A percentile compares a stretch with the other conserved stretches of the same genome.
Conservation (phyloP, 1,139 yeast genomes). For the Yarrowia galli region DNA sequence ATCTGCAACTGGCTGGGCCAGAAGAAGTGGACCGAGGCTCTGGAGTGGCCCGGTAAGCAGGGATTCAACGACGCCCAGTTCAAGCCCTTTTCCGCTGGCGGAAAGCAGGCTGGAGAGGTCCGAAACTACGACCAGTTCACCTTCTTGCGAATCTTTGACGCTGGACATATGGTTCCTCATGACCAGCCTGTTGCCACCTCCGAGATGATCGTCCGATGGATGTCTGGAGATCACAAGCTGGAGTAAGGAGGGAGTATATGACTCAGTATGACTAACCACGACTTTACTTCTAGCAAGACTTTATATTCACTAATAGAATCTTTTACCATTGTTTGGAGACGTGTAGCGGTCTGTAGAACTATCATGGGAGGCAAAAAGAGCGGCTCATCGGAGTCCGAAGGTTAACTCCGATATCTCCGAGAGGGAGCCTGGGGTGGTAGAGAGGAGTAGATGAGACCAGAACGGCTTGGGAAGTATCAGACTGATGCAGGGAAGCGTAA, state of each 20-base stretch:
- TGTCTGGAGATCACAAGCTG: conserved; percentile 45
- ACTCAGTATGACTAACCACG: too few relatives aligned
- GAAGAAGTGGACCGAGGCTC: conserved; percentile 73
- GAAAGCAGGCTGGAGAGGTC: conserved; percentile 60
- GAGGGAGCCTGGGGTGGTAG: too few relatives aligned
- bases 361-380: too few relatives aligned
- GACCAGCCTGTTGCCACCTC: conserved; percentile 76
- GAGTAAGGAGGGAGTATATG: background rate
- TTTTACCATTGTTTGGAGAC: too few relatives aligned
- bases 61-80: conserved; percentile 49
- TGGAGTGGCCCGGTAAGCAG: conserved; percentile 65
- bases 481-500: too few relatives aligned
- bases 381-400: too few relatives aligned
- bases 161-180: conserved; percentile 77
- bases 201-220: conserved; percentile 80
- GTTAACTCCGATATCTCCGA: too few relatives aligned
- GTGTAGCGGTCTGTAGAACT: too few relatives aligned
- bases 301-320: too few relatives aligned
- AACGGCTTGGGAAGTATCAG: too few relatives aligned
- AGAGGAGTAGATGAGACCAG: too few relatives aligned
- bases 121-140: conserved; percentile 66
- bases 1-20: conserved; percentile 93
- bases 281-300: background rate
- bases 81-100: conserved; percentile 49
- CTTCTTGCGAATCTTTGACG: conserved; percentile 68